Base-by-base conservation (phyloP, 129 eudicot species). In the Mikania micrantha region DNA sequence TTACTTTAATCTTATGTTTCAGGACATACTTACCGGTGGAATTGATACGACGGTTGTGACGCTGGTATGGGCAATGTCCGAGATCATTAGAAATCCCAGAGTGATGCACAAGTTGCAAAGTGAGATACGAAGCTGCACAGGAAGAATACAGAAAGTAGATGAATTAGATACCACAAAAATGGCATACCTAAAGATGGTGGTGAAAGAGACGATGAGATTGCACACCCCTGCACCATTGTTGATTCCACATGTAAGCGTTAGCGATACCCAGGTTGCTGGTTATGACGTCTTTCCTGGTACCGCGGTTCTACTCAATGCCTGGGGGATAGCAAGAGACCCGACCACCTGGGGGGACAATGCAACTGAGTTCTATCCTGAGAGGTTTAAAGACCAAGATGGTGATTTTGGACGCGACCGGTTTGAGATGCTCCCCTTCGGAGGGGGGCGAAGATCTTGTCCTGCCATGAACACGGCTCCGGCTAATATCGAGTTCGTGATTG, bases 91-190 rank as follows among this genome's bases (percentile, higher is more conserved):
- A 21, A 72, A 49, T 4, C 47, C 77, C 0, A 48, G 60, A 25
- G 78, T 60, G 19, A 32, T 83, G 72, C 36, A 32, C 1, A 75
- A 60, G 64, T 49, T 72, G 6, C 76, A 66, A 64, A 15, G 0
- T 11, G 88, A 83, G 41, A 66, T 83, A 25, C 31, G 52, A 5
- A 66, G 42, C 0, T 13, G 57, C 3, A 50, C 72, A 3, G 42
- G 60, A 24, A 64, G 31, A 4, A 6, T 20, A 28, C 1, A 50
- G 17, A 13, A 21, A 0, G 56, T 79, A 8, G 31, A 60, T 13
- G 88, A 79, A 57, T 34, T 80, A 0, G 82, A 83, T 48, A 76
- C 77, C 45, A 56, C 82, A 1, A 58, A 45, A 1, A 70, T 83
- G 59, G 75, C 72, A 29, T 83, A n/a, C n/a, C n/a, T n/a, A n/a